phyloP scores from a whole-genome alignment of 2,329 filamentous ascomycete species.

The Xylogone sp. region DNA sequence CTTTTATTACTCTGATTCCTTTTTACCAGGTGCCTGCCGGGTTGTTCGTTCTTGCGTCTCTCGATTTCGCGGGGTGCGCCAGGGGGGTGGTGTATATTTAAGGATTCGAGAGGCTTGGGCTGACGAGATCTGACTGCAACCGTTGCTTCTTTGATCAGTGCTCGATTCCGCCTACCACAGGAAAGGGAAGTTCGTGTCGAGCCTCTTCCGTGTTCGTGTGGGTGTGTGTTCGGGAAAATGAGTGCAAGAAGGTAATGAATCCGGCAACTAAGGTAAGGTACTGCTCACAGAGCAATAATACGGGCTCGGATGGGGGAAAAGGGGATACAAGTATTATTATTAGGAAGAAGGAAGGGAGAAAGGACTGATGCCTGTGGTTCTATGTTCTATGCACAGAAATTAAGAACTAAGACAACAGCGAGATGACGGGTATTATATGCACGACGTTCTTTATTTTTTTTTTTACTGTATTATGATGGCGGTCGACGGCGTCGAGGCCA shows the following conservation, averaged over 20 bases:
- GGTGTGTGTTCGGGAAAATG: no score
- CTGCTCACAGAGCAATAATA: no score
- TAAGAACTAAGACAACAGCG: not conserved
- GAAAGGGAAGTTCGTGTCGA: no score
- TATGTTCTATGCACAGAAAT: not conserved
- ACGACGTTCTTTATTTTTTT: not conserved
- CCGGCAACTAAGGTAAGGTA: no score
- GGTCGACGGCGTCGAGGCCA: not conserved
- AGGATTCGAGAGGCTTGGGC: not conserved
- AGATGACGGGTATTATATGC: not conserved
- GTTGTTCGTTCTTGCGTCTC: not conserved
- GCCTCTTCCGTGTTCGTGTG: no score
- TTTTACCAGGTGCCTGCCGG: not conserved
- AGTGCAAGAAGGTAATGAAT: no score
- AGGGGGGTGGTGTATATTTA: not conserved
- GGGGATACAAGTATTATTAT: no score
- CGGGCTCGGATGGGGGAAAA: no score
- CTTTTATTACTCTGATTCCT: not conserved
- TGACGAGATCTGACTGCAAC: not conserved
- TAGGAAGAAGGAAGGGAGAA: no score
- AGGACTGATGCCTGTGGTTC: not conserved
- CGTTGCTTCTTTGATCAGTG: not conserved
- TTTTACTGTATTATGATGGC: no score
- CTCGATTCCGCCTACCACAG: no score
- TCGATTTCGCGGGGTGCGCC: not conserved